Conservation (phyloP, 2,329 filamentous ascomycete genomes). For the Madurella fahalii region DNA sequence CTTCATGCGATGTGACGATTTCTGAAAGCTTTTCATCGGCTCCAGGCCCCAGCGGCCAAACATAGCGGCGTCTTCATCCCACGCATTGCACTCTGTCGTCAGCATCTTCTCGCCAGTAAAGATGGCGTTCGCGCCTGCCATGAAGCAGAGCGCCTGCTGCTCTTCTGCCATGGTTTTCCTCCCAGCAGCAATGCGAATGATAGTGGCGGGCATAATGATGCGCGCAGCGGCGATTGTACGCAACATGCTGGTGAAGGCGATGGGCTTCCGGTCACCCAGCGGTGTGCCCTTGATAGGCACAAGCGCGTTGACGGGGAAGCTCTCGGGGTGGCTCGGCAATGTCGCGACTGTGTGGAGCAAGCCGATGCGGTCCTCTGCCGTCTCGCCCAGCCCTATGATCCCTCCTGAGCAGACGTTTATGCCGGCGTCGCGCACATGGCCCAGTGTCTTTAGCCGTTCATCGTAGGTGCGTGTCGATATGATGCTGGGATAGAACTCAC, state of each 20-base stretch:
- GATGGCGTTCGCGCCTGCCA: conserved; percentile 88
- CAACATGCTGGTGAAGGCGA: conserved; percentile 74
- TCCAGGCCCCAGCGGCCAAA: conserved; percentile 78
- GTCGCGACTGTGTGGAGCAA: conserved; percentile 79
- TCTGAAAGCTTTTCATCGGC: conserved; percentile 61
- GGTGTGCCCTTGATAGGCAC: conserved; percentile 90
- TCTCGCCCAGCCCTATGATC: conserved; percentile 81
- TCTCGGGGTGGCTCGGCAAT: conserved; percentile 78
- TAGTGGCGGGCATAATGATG: conserved; percentile 77
- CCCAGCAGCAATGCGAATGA: conserved; percentile 82
- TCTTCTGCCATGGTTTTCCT: conserved; percentile 81
- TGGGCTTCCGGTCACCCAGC: conserved; percentile 66
- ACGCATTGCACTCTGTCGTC: conserved; percentile 86
- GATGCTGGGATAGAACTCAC: conserved; percentile 82
- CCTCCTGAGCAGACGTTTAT: conserved; percentile 89
- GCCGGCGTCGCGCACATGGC: conserved; percentile 77
- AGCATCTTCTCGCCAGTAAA: conserved; percentile 96
- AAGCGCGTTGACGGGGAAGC: conserved; percentile 85
- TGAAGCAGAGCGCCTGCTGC: conserved; percentile 84
- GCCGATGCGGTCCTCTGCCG: conserved; percentile 72
- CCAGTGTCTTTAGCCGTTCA: conserved; percentile 75
- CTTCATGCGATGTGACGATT: not conserved
- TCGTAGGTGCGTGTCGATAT: conserved; percentile 86
- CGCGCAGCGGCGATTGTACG: conserved; percentile 81
- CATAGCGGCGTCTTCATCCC: conserved; percentile 82